These are phyloP conservation scores for Saccharata proteae DNA, from an alignment of 2,329 filamentous ascomycete species.

Conservation along the genomic window DNA sequence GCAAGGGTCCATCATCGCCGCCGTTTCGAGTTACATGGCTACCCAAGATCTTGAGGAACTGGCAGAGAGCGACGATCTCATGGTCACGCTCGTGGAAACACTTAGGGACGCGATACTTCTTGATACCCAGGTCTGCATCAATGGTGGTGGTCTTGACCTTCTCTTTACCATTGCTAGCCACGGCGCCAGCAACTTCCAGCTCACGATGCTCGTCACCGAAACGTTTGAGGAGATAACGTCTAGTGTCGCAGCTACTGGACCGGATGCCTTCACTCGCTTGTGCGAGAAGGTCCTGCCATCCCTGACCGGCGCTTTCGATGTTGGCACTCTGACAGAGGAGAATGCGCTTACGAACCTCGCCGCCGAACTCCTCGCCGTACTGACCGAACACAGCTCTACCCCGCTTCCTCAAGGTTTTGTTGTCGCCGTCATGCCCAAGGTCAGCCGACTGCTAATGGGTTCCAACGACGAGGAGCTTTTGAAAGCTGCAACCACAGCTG, in stretches of 20 bases:
- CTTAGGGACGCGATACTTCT: slow-evolving; percentile 72
- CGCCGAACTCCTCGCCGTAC: slow-evolving; percentile 66
- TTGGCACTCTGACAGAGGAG: slow-evolving; percentile 74
- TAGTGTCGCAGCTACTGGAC: slow-evolving; percentile 50
- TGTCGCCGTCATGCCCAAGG: slow-evolving; percentile 71
- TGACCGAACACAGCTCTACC: slow-evolving; percentile 71
- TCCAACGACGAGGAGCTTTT: slow-evolving; percentile 81
- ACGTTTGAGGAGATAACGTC: slow-evolving; percentile 80
- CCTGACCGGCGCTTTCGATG: slow-evolving; percentile 77
- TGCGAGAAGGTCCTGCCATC: slow-evolving; percentile 81
- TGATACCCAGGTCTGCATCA: slow-evolving; percentile 62
- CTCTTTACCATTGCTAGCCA: slow-evolving; percentile 84
- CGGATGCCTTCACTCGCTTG: slow-evolving; percentile 61
- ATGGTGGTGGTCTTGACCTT: slow-evolving; percentile 64
- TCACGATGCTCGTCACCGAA: slow-evolving; percentile 77
- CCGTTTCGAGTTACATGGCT: slow-evolving; percentile 61
- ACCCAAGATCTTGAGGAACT: slow-evolving; percentile 72
- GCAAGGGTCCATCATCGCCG: slow-evolving; percentile 49
- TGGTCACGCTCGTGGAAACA: slow-evolving; percentile 80
- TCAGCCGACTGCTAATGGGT: slow-evolving; percentile 69
- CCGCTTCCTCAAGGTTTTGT: slow-evolving; percentile 83
- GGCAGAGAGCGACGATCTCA: slow-evolving; percentile 79
- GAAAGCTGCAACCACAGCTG: slow-evolving; percentile 70
- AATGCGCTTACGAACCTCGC: slow-evolving; percentile 77
- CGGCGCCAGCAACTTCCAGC: slow-evolving; percentile 80